Conservation (phyloP, 2,329 filamentous ascomycete genomes). For the Thyridium curvatum region DNA sequence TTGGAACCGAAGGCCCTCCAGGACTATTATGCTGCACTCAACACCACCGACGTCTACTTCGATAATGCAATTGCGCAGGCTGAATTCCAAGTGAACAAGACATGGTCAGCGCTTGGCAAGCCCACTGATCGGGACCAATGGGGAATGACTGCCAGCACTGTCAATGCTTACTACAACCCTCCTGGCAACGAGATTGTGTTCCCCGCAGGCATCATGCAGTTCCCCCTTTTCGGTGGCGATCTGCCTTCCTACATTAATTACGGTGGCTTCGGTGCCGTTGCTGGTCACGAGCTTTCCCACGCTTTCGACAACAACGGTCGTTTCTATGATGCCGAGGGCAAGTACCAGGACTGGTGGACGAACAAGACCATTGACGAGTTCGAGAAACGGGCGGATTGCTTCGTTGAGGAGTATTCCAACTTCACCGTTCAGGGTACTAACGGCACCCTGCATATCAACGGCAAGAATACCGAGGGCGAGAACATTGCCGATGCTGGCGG, state of each 20-base stretch:
- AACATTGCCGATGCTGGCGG: constrained; percentile 69
- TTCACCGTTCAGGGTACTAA: constrained; percentile 52
- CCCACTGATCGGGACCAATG: constrained; percentile 56
- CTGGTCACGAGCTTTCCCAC: constrained; percentile 64
- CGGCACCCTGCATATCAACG: constrained; percentile 55
- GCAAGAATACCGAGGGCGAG: constrained; percentile 57
- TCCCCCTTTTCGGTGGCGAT: constrained; percentile 56
- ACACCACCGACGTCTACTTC: constrained; percentile 49
- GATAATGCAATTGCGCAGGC: constrained; percentile 47
- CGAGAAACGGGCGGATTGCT: constrained; percentile 54
- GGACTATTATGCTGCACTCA: constrained; percentile 48
- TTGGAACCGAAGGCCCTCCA: constrained; percentile 49
- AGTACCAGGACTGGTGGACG: constrained; percentile 63
- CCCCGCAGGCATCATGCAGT: constrained; percentile 64
- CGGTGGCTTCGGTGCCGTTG: constrained; percentile 61
- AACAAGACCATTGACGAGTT: constrained; percentile 52
- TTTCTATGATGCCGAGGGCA: constrained; percentile 58
- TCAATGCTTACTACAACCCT: constrained; percentile 63
- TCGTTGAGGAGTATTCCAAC: constrained; percentile 60
- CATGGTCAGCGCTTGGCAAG: constrained; percentile 53
- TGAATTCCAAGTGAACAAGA: constrained; percentile 36
- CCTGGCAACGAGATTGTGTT: constrained; percentile 64
- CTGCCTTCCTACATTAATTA: constrained; percentile 62
- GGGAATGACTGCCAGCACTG: constrained; percentile 52
- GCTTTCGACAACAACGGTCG: constrained; percentile 63